Base-by-base conservation (phyloP, 306 rosid species). In the Cucumis hystrix region DNA sequence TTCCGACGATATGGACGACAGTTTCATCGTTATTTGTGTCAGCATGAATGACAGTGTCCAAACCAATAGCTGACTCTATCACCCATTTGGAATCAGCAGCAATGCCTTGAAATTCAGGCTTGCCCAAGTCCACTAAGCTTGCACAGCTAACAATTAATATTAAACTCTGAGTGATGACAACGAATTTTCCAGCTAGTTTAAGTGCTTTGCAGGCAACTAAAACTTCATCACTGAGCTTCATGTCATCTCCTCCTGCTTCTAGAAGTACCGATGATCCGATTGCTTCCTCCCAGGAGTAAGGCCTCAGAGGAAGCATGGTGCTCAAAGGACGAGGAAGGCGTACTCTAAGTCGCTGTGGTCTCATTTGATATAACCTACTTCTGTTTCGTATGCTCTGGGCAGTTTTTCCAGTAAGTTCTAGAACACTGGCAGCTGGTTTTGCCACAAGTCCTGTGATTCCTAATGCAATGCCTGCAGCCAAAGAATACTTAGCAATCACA, bases 341-440 rank as follows among this genome's bases (percentile, higher is more conserved):
- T 45, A 89, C 77, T 83, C 95, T 87, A 73, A 81, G 86, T 76
- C 82, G 86, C 51, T 83, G 92, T 11, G 83, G 86, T 47, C 90
- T 82, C 62, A 80, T 80, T 77, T 90, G 91, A 76, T 89, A 80
- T 80, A 93, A 84, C 83, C 85, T 92, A 87, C 96, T 95, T 62
- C 97, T 83, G 78, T 95, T 92, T 88, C 98, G 86, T 77, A 95
- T 92, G 74, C 98, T 85, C 79, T 85, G 90, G 30, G 97, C 97
- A 71, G 98, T 95, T 88, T 89, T 95, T 17, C 96, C 96, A 64
- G 98, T 92, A 79, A 92, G 92, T 86, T 95, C 96, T 77, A 95
- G 97, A 84, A 95, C 92, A 85, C 98, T 95, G 66, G 97, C 98
- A 72, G 97, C 89, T 17, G 98, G 96, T 86, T 92, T 95, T 35